A percentile compares a stretch with the other conserved stretches of the same genome.
Evolutionary conservation across 768 basidiomycete genomes (phyloP).

Genomic region (Boletus subcaerulescens): DNA sequence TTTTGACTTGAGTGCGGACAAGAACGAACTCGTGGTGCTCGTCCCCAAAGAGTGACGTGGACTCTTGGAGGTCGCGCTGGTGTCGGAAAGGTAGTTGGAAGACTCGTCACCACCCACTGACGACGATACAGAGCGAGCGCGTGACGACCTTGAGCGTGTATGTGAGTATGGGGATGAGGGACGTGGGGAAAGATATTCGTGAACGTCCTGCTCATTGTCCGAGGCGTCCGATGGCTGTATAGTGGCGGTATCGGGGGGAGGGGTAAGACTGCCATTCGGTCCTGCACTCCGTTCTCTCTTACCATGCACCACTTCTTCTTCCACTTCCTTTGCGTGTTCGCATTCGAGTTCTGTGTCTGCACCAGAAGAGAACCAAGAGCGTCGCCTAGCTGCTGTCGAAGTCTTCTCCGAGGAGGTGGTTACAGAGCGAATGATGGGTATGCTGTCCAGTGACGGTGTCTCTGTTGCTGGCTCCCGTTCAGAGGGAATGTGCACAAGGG

Average conservation of each 20-base stretch:
- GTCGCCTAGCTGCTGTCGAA: constrained; percentile 37
- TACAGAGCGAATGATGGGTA: constrained; percentile 21
- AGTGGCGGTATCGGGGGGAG: constrained; percentile 5
- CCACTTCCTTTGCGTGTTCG: constrained; percentile 22
- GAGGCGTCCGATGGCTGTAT: constrained; percentile 7
- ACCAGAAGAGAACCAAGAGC: constrained; percentile 57
- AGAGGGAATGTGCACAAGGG: constrained; percentile 25
- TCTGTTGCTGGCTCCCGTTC: constrained; percentile 28
- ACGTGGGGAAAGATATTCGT: constrained; percentile 30
- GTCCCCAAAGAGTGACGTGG: constrained; percentile 43
- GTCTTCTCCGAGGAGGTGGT: constrained; percentile 23
- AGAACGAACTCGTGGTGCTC: constrained; percentile 52
- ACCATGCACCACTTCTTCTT: constrained; percentile 17
- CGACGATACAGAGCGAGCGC: constrained; percentile 36
- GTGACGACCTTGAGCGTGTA: constrained; percentile 28
- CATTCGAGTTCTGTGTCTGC: constrained; percentile 36
- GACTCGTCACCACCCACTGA: constrained; percentile 28
- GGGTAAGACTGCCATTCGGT: constrained; percentile 34
- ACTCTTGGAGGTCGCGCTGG: constrained; percentile 28
- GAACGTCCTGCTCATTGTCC: constrained; percentile 20
- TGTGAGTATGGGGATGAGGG: constrained; percentile 48
- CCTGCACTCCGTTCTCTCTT: constrained; percentile 30
- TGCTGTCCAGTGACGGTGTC: constrained; percentile 22
- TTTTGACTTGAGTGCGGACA: constrained; percentile 75
- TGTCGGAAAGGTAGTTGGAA: constrained; percentile 34